Evolutionary conservation across 495 filamentous ascomycete species (phyloP), one percentile per base, ranked within the genome.

Genomic region (Lasiosphaeria miniovina): DNA sequence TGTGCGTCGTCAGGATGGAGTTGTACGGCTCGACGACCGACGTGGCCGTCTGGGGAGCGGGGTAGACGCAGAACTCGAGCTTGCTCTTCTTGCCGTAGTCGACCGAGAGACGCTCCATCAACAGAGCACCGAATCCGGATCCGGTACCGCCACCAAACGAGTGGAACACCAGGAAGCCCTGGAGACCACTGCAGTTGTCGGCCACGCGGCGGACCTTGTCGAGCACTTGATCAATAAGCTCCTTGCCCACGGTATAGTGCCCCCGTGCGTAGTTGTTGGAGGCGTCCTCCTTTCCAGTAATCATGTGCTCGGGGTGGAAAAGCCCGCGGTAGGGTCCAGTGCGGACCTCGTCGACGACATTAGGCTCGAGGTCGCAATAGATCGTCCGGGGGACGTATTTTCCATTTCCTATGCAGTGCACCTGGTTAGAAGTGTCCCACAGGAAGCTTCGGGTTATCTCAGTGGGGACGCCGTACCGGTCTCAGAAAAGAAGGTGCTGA

Each of bases 31-130:
- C 94, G 63, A 98, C 94, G 57, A 98, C 93, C 53, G 95, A 93
- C 66, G 93, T 97, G 65, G 91, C 91, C 65, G 93, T 93, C 80
- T 92, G 93, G 46, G 95, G 95, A 64, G 94, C 91, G 64, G 94
- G 94, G 80, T 98, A 98, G 66, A 98, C 92, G 72, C 92, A 94
- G 81, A 98, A 98, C 79, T 98, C 94, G 54, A 98, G 84, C 88
- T 98, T 98, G 82, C 88, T 91, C 88, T 98, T 98, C 86, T 98
- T 98, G 77, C 91, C 92, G 72, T 96, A 98, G 80, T 98, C 94
- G 69, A 94, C 88, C 45, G 94, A 96, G 59, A 98, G 86, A 74
- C 93, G 91, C 82, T 98, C 95, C 86, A 98, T 93, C 68, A 98
- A 82, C 62, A 98, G 88, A 61, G 94, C 93, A 79, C 94, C 94